phyloP scores from a whole-genome alignment of 345 rosid genomes.

The Eucalyptus erythrocorys region DNA sequence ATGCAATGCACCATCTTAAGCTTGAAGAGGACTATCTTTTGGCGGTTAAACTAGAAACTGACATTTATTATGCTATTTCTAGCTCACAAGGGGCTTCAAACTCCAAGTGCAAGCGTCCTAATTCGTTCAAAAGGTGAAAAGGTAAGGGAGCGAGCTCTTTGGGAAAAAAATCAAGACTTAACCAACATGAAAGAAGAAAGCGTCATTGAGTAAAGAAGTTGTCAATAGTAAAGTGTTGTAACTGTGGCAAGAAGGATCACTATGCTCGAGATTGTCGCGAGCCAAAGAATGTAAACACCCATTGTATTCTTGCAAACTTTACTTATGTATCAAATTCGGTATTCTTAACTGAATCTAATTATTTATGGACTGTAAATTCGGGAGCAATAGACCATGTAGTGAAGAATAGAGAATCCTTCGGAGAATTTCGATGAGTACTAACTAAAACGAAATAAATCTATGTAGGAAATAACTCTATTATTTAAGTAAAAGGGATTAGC shows the following conservation, averaged over 20 bases:
- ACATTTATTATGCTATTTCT: too few relatives aligned
- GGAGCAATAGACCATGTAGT: accelerated
- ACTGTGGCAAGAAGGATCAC: accelerated
- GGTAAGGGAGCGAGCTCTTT: too few relatives aligned
- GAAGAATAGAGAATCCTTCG: accelerated
- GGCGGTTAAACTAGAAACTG: accelerated
- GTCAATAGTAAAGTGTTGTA: accelerated
- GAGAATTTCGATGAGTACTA: accelerated
- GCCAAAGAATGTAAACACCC: neutral
- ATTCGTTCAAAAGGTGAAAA: too few relatives aligned
- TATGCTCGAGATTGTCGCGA: too few relatives aligned
- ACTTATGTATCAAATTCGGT: neutral
- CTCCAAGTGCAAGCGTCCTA: too few relatives aligned
- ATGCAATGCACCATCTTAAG: neutral
- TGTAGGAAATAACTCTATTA: too few relatives aligned
- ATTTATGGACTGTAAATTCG: neutral
- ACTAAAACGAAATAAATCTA: accelerated
- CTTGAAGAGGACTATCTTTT: too few relatives aligned
- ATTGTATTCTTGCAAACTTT: neutral
- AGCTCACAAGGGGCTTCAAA: accelerated
- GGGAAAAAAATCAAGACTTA: too few relatives aligned
- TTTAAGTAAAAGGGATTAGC: accelerated
- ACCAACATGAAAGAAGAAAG: too few relatives aligned
- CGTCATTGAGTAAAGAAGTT: too few relatives aligned
- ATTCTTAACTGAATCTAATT: neutral